Evolutionary conservation across 495 filamentous ascomycete genomes (phyloP).

Genomic region (Immersiella caudata): DNA sequence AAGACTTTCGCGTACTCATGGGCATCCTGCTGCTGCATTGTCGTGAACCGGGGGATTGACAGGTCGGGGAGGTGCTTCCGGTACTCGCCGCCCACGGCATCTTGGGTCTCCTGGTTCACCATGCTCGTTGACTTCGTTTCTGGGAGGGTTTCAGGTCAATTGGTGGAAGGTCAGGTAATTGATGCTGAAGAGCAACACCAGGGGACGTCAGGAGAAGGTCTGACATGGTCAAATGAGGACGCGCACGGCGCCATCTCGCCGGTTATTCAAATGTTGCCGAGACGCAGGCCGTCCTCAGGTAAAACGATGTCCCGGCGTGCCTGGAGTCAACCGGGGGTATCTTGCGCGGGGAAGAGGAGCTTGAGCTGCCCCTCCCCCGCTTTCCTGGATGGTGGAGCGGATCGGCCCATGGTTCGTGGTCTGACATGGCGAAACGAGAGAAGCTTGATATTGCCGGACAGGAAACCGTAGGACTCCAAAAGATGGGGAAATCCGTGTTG

Average conservation of each 20-base stretch:
- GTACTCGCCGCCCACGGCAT: constrained; percentile 25
- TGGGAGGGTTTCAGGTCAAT: not conserved
- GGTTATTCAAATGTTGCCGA: constrained; percentile 29
- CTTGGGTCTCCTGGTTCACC: constrained; percentile 5
- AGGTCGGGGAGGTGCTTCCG: constrained; percentile 62
- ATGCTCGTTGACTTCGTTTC: constrained; percentile 12
- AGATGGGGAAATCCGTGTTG: no score
- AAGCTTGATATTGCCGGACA: no score
- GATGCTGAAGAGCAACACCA: not conserved
- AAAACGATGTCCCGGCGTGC: constrained; percentile 32
- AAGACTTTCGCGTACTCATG: constrained; percentile 66
- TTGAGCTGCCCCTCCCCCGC: not conserved
- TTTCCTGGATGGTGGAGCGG: not conserved
- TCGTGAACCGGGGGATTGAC: constrained; percentile 60
- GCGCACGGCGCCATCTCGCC: constrained; percentile 3
- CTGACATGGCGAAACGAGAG: not conserved
- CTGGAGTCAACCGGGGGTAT: not conserved
- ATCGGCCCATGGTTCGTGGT: not conserved
- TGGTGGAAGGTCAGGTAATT: not conserved
- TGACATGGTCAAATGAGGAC: not conserved
- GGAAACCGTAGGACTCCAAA: no score
- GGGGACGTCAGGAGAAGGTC: not conserved
- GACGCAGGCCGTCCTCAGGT: constrained; percentile 19
- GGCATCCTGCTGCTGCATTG: constrained; percentile 63
- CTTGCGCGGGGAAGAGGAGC: not conserved